Base-by-base conservation (phyloP, 2,329 filamentous ascomycete species). In the Ophiostoma ulmi region DNA sequence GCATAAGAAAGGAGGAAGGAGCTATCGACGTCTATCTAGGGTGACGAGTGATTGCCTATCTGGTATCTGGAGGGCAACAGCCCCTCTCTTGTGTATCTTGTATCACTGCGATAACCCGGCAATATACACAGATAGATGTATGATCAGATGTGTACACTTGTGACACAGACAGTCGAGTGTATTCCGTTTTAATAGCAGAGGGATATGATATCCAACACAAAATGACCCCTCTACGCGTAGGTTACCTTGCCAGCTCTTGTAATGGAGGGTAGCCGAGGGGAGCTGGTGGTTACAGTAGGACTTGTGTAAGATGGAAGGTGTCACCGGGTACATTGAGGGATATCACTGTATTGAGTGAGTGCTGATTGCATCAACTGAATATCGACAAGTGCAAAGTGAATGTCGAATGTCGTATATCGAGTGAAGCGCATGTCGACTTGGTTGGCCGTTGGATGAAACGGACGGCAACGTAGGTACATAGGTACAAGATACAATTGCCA, bases 261-360 rank as follows among this genome's bases (percentile, higher is more conserved):
- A 22, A 58, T 58, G 52, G 52, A 58, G 52, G 52, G 52, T 31
- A 58, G 52, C n/a, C 52, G 52, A 58, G 52, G 52, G 52, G 52
- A 58, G 52, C 52, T 58, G 52, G 52, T 22, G 52, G 52, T 58
- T 58, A 58, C 6, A 10, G 52, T 58, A 58, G 52, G 52, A 58
- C 52, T 26, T 58, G 44, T 48, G 44, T 48, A 20, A 20, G 44
- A 48, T 48, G 44, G 3, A 20, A 48, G 44, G 44, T 48, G 44
- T 48, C 44, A 48, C 44, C 44, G 17, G 44, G 44, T 48, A 20
- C 44, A 48, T 48, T 48, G 44, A 13, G 52, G n/a, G 52, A 58
- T 26, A 26, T 26, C n/a, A 58, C 44, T 48, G 22, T 22, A 58
- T n/a, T 22, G 48, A 31, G 52, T 22, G n/a, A 44, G 39, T 44